phyloP scores from a whole-genome alignment of 495 filamentous ascomycete genomes.

The Penicillium chermesinum region DNA sequence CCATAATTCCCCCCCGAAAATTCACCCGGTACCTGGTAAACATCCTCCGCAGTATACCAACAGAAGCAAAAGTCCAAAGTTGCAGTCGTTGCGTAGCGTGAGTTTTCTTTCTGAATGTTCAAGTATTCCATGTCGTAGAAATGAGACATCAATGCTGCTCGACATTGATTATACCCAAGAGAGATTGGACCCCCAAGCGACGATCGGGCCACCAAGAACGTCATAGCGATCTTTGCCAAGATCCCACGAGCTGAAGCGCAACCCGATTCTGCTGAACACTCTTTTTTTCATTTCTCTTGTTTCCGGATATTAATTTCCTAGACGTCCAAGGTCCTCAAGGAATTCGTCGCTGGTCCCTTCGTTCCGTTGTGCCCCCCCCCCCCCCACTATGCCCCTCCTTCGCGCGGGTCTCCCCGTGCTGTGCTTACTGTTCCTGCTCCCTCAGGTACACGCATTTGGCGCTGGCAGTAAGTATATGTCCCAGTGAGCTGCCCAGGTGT shows the following conservation, averaged over 20 bases:
- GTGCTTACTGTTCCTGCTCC: constrained; percentile 56
- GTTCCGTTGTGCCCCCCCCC: background rate
- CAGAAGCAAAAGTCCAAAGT: too few relatives aligned
- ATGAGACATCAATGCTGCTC: too few relatives aligned
- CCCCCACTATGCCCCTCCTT: constrained; percentile 12
- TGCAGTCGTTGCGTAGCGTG: too few relatives aligned
- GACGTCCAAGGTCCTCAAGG: background rate
- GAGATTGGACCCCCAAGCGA: too few relatives aligned
- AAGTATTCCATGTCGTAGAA: too few relatives aligned
- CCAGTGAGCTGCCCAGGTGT: too few relatives aligned
- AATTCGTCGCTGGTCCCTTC: background rate
- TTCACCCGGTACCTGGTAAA: too few relatives aligned
- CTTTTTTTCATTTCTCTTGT: constrained; percentile 2
- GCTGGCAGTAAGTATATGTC: constrained; percentile 71
- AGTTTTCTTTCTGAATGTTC: too few relatives aligned
- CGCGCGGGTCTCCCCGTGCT: constrained; percentile 30
- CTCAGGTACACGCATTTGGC: constrained; percentile 66
- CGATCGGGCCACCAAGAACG: constrained; percentile 1
- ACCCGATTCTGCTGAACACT: background rate
- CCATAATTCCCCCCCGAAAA: too few relatives aligned
- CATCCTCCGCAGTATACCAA: too few relatives aligned
- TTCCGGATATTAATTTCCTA: background rate
- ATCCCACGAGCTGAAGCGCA: constrained; percentile 6
- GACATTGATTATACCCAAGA: too few relatives aligned
- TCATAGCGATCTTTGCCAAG: constrained; percentile 15